Base-by-base conservation (phyloP, 768 basidiomycete species). In the Phylloporus sp. region DNA sequence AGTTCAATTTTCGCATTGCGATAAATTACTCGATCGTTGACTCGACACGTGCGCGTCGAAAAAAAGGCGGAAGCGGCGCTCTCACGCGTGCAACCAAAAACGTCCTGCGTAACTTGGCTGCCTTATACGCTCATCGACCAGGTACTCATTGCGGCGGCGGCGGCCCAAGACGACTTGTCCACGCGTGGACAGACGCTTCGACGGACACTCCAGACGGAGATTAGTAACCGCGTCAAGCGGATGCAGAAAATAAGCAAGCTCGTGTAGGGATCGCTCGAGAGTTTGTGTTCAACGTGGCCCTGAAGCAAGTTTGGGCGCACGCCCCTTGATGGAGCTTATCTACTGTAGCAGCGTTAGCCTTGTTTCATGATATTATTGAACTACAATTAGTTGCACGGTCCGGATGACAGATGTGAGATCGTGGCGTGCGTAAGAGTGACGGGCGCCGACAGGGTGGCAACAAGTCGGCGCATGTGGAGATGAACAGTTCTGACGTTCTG, bases 91-190 rank as follows among this genome's bases (percentile, higher is more conserved):
- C 68, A 74, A 20, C 73, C 74, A 23, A 79, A 72, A 59, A 71
- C 73, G 31, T 77, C 86, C 3, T 77, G 74, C 27, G 62, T 76
- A 43, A 85, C 85, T 5, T 91, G 88, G 84, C 70, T 91, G 31
- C 90, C 90, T 13, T 92, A 92, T 59, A 79, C 81, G 39, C 74
- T 92, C 44, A 78, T 93, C 52, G 90, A 93, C 65, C 84, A 90
- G 65, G 84, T 92, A 28, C 72, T 92, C 23, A 73, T 74, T 20
- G 81, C 82, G 13, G 79, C 83, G 9, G 74, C 76, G 9, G 74
- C 76, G 48, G 67, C 74, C 8, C 75, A 78, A 56, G 71, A 73
- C 28, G 72, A 73, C 29, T 61, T 79, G 41, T 75, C 79, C 18
- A 47, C 74, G 11, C 72, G 71, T 34, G 67, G 66, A 21, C 64